phyloP scores from a whole-genome alignment of 148 eudicot species.

The Silene latifolia region DNA sequence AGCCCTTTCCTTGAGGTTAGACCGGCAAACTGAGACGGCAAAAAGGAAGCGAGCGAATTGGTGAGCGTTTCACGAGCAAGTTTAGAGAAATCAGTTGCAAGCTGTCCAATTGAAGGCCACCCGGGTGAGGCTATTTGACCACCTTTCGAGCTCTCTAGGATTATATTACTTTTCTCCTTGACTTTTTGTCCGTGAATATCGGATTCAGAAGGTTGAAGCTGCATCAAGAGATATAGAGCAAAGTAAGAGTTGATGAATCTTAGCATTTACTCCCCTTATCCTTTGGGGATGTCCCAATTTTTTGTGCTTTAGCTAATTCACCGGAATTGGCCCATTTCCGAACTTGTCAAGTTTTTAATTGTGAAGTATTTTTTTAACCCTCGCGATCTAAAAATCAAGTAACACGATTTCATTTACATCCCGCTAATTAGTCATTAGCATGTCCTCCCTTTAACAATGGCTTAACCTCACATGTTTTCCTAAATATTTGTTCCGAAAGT shows the following conservation, averaged over 20 bases:
- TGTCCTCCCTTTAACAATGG: too few relatives aligned
- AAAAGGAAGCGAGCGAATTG: constrained; percentile 31
- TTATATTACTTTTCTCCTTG: constrained; percentile 41
- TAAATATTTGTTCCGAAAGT: neutral
- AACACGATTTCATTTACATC: too few relatives aligned
- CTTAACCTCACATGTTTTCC: too few relatives aligned
- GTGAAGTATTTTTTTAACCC: too few relatives aligned
- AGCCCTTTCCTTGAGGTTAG: constrained; percentile 43
- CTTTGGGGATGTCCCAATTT: too few relatives aligned
- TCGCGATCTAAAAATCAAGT: too few relatives aligned
- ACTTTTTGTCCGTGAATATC: constrained; percentile 32
- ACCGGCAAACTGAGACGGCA: constrained; percentile 36
- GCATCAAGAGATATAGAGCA: constrained; percentile 12
- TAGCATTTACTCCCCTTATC: too few relatives aligned
- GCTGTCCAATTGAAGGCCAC: constrained; percentile 81
- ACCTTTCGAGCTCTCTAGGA: constrained; percentile 38
- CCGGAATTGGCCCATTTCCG: too few relatives aligned
- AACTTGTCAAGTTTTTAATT: neutral
- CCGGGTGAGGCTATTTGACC: constrained; percentile 47
- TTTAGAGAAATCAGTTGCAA: constrained; percentile 55
- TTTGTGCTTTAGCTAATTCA: too few relatives aligned
- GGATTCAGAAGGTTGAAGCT: constrained; percentile 39
- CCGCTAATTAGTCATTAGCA: too few relatives aligned
- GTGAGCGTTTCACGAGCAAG: constrained; percentile 46
- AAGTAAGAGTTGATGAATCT: neutral